phyloP scores from a whole-genome alignment of 2,329 filamentous ascomycete genomes.

The Fonsecaea erecta region DNA sequence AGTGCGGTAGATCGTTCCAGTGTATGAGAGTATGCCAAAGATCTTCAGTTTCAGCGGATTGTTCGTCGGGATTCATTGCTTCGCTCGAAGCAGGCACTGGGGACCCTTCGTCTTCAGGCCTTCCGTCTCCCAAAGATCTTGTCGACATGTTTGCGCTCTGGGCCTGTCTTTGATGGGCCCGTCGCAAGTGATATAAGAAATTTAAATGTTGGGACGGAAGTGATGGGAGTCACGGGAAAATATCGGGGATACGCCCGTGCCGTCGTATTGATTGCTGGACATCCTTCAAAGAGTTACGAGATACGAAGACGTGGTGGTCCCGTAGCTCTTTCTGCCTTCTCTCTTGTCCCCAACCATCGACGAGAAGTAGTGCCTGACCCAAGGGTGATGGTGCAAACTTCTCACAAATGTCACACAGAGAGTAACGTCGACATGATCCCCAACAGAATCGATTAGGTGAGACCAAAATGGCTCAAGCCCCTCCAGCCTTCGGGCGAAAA shows the following conservation, averaged over 20 bases:
- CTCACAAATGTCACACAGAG: not conserved
- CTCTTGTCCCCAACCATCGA: not conserved
- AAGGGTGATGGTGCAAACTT: not conserved
- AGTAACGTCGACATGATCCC: not conserved
- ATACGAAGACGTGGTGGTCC: not conserved
- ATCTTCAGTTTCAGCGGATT: slow-evolving; percentile 40
- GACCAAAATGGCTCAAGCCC: slow-evolving; percentile 26
- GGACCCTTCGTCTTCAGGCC: not conserved
- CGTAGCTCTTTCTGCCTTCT: not conserved
- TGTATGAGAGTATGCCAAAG: slow-evolving; percentile 40
- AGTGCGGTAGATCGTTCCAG: slow-evolving; percentile 58
- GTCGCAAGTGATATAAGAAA: slow-evolving; percentile 1
- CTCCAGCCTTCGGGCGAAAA: slow-evolving; percentile 31
- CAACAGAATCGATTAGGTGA: not conserved
- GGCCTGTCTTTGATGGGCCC: slow-evolving; percentile 16
- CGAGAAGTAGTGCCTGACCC: not conserved
- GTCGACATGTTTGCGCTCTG: not conserved
- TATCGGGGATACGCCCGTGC: not conserved
- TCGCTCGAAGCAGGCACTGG: not conserved
- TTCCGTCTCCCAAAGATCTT: not conserved
- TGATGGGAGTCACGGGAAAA: not conserved
- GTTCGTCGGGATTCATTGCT: not conserved
- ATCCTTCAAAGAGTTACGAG: not conserved
- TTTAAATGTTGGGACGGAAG: slow-evolving; percentile 4
- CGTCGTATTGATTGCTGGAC: not conserved